Conservation (phyloP, 1,284 basidiomycete species). For the Rhodotorula mucilaginosa region DNA sequence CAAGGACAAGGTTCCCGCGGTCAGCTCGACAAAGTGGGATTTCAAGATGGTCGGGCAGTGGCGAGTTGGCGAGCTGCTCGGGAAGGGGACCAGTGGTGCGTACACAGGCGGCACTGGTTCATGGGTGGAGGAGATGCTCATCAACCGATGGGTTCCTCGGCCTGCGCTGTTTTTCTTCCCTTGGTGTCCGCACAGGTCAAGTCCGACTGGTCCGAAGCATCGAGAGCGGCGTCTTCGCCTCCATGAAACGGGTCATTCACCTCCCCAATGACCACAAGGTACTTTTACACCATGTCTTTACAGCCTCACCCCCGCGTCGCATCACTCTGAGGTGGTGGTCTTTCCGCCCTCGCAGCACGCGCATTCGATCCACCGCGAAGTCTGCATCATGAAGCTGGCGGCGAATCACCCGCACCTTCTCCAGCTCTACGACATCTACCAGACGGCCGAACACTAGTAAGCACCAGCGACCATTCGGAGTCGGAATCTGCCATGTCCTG, state of each 20-base stretch:
- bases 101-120: not conserved
- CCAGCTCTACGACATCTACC: slow-evolving; percentile 49
- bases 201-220: slow-evolving; percentile 47
- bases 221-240: slow-evolving; percentile 45
- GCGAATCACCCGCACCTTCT: slow-evolving; percentile 48
- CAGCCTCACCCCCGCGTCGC: no score
- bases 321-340: no score
- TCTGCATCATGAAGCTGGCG: slow-evolving; percentile 50
- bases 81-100: slow-evolving; percentile 27
- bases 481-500: not conserved
- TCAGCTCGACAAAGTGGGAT: not conserved
- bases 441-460: slow-evolving; percentile 46
- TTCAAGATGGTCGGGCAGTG: slow-evolving; percentile 31
- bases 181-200: slow-evolving; percentile 21
- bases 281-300: slow-evolving; percentile 40
- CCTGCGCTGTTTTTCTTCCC: not conserved
- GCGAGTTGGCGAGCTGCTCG: slow-evolving; percentile 30
- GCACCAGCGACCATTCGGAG: not conserved
- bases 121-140: no score
- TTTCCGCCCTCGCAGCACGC: no score
- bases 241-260: slow-evolving; percentile 49
- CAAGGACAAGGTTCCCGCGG: not conserved
- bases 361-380: slow-evolving; percentile 44
- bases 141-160: no score
- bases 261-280: slow-evolving; percentile 45